Evolutionary conservation across 2,329 filamentous ascomycete species (phyloP).

Genomic region (Venturia carpophila): DNA sequence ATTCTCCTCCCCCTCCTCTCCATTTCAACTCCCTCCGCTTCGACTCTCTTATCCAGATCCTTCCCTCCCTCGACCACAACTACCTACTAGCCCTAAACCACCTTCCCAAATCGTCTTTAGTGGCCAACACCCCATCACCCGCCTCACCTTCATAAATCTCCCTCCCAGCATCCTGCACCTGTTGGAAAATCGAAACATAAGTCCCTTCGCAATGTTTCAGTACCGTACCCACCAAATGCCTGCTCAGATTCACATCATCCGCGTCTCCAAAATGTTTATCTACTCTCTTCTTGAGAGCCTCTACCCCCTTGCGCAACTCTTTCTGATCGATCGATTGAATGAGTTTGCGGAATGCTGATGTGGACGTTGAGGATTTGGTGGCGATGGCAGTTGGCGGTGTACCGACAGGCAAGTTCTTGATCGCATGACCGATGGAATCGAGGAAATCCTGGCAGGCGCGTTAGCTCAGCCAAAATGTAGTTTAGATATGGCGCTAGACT

Average conservation of each 20-base stretch:
- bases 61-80: not conserved
- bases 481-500: constrained; percentile 22
- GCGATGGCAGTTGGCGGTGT: constrained; percentile 55
- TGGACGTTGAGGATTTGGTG: constrained; percentile 73
- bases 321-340: constrained; percentile 71
- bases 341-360: constrained; percentile 77
- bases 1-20: not conserved
- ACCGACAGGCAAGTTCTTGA: constrained; percentile 44
- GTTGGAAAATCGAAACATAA: constrained; percentile 48
- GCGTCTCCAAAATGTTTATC: constrained; percentile 96
- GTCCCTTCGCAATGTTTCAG: constrained; percentile 51
- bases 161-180: constrained; percentile 35
- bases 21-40: not conserved
- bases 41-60: too few species aligned
- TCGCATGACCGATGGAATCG: constrained; percentile 68
- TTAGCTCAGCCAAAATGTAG: constrained; percentile 18
- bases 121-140: constrained; percentile 10
- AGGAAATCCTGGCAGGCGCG: constrained; percentile 59
- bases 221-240: constrained; percentile 51
- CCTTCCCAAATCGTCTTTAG: constrained; percentile 16
- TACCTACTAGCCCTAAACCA: constrained; percentile 18
- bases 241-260: constrained; percentile 61
- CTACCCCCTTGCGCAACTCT: constrained; percentile 83
- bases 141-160: constrained; percentile 34
- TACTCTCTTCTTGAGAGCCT: constrained; percentile 79